Base-by-base conservation (phyloP, 176 grass and related monocot genomes). In the Musa troglodytarum region DNA sequence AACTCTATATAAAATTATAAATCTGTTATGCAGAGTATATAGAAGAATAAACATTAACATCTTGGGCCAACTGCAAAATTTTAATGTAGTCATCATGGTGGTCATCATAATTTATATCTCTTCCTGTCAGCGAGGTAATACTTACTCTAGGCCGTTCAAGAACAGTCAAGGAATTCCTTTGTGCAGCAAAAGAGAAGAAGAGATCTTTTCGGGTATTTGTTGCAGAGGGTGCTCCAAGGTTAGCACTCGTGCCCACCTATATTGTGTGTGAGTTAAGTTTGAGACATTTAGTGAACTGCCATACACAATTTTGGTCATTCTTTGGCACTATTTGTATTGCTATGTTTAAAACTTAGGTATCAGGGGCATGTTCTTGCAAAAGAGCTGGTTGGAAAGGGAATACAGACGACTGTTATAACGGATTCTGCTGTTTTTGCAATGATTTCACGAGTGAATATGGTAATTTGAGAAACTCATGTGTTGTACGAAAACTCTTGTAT, bases 391-490 rank as follows among this genome's bases (percentile, higher is more conserved):
- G 84, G 84, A 73, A 91, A 99, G 77, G 95, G 88, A 58, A 20
- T 99, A 75, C 90, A 99, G 74, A 91, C 86, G 82, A 92, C 95
- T 74, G 82, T 99, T 64, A 94, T 89, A 72, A 94, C 95, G 17
- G 95, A 99, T 82, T 98, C 95, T 19, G 90, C 95, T 49, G 83
- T 99, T 87, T 99, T 94, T 92, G 95, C 95, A 21, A 99, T 94
- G 90, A 99, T 99, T 63, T 99, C 95, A 25, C 82, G 90, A 82
- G 95, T 99, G 81, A 99, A 99, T 80, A 99, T 99, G 95, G 95
- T 99, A 98, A 65, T 52, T 65, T 53, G 49, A 52, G 6, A 7
- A 65, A 53, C 29, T 1, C 19, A 15, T 16, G 11, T 74, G 11
- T 55, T 55, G 3, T 4, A 2, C 19, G n/a, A 6, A 50, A 70